These are phyloP conservation scores for Pseudogymnoascus sp. DNA, from an alignment of 2,329 filamentous ascomycete genomes.

Conservation along the genomic window DNA sequence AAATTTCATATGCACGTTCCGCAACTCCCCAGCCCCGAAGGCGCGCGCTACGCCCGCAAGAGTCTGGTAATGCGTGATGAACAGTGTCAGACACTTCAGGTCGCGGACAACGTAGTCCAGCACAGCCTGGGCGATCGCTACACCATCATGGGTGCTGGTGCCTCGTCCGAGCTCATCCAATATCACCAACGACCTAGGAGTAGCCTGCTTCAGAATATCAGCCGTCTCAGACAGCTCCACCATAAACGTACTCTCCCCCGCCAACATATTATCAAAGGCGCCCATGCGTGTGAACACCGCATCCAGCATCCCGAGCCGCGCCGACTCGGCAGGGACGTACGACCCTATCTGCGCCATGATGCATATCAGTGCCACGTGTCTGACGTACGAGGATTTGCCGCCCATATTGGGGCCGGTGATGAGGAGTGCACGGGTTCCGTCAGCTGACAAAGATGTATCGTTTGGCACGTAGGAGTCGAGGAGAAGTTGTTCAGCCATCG, in stretches of 20 bases:
- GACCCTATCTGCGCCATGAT: slow-evolving; percentile 94
- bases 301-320: slow-evolving; percentile 73
- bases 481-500: slow-evolving; percentile 89
- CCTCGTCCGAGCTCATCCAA: slow-evolving; percentile 91
- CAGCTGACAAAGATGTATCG: slow-evolving; percentile 61
- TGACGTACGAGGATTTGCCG: slow-evolving; percentile 95
- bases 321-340: slow-evolving; percentile 74
- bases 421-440: slow-evolving; percentile 50
- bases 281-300: slow-evolving; percentile 93
- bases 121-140: slow-evolving; percentile 89
- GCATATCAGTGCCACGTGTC: slow-evolving; percentile 79
- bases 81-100: slow-evolving; percentile 70
- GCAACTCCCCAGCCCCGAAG: slow-evolving; percentile 55
- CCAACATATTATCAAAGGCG: slow-evolving; percentile 90
- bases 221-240: slow-evolving; percentile 91
- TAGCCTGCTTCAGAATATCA: slow-evolving; percentile 82
- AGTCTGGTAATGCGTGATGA: slow-evolving; percentile 96
- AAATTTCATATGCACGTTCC: slow-evolving; percentile 94
- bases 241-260: slow-evolving; percentile 95
- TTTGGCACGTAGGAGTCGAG: slow-evolving; percentile 88
- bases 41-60: slow-evolving; percentile 62
- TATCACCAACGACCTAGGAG: slow-evolving; percentile 75
- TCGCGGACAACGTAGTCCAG: slow-evolving; percentile 73
- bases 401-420: slow-evolving; percentile 99
- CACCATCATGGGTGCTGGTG: slow-evolving; percentile 90